These are phyloP conservation scores for Nannochloropsis salina DNA, from an alignment of 108 stramenopile genomes.

Conservation along the genomic window DNA sequence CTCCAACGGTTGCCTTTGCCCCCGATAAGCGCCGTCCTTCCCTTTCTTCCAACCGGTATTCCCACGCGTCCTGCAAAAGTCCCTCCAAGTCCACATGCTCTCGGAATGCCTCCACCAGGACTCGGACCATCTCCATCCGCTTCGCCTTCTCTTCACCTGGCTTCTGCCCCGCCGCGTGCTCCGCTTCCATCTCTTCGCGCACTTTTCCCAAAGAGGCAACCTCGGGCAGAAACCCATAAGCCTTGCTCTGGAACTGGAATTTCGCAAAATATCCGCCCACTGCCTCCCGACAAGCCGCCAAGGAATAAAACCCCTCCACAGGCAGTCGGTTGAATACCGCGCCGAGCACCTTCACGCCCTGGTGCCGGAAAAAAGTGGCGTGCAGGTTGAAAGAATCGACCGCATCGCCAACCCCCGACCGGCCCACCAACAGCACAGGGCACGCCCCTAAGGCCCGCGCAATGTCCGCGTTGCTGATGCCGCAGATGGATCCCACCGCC, in stretches of 20 bases:
- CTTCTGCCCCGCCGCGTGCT: background rate
- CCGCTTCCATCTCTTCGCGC: background rate
- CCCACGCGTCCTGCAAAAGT: conserved; percentile 27
- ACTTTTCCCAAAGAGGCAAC: conserved; percentile 26
- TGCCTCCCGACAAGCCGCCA: conserved; percentile 32
- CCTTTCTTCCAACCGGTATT: background rate
- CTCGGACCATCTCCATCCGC: background rate
- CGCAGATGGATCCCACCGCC: conserved; percentile 87
- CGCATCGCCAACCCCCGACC: conserved; percentile 75
- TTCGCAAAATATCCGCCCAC: conserved; percentile 36
- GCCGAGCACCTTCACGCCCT: conserved; percentile 44
- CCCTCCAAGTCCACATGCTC: background rate
- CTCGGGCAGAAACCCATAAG: conserved; percentile 45
- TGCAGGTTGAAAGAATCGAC: conserved; percentile 93
- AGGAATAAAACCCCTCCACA: conserved; percentile 39
- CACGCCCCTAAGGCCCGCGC: conserved; percentile 59
- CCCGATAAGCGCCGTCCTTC: background rate
- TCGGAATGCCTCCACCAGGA: background rate
- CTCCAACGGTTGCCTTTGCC: background rate
- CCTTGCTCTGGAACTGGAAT: conserved; percentile 19
- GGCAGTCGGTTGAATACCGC: conserved; percentile 51
- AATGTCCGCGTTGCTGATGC: conserved; percentile 84
- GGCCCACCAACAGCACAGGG: conserved; percentile 68
- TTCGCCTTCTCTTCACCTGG: background rate
- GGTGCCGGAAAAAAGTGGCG: conserved; percentile 72